Conservation (phyloP, 805 yeast species). For the Candida dajiaensis region DNA sequence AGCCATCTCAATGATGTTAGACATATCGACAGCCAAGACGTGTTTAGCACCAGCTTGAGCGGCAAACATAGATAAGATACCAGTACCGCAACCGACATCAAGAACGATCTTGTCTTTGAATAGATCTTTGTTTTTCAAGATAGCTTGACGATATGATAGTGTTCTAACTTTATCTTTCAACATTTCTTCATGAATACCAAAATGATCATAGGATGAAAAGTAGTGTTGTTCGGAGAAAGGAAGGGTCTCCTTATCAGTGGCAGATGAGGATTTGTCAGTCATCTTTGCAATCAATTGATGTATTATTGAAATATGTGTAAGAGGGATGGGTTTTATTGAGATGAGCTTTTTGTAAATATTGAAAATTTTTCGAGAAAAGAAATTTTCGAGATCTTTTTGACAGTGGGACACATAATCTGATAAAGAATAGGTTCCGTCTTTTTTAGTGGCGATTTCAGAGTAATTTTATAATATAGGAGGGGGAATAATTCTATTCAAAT, state of each 20-base stretch:
- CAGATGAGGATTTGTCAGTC: slow-evolving; percentile 33
- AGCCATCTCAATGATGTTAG: slow-evolving; percentile 96
- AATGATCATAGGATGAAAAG: slow-evolving; percentile 92
- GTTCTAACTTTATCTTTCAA: slow-evolving; percentile 93
- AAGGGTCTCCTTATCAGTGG: slow-evolving; percentile 60
- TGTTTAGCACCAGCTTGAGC: slow-evolving; percentile 98
- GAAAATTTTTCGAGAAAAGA: slow-evolving; percentile 5
- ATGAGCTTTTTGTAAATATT: background rate
- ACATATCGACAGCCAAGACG: slow-evolving; percentile 96
- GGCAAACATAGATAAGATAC: slow-evolving; percentile 96
- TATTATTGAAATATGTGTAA: background rate
- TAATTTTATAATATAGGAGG: no score
- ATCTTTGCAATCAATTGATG: slow-evolving; percentile 3
- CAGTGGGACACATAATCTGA: background rate
- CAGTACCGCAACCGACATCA: slow-evolving; percentile 99
- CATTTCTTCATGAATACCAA: slow-evolving; percentile 98
- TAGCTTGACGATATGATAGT: slow-evolving; percentile 84
- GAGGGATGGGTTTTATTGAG: background rate
- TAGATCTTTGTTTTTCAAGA: slow-evolving; percentile 78
- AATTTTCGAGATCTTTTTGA: slow-evolving; percentile 1
- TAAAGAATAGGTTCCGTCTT: background rate
- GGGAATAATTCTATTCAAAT: no score
- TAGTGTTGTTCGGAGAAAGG: slow-evolving; percentile 86
- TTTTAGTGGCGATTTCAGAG: no score
- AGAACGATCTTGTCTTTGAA: slow-evolving; percentile 91